Evolutionary conservation across 306 rosid species (phyloP).

Genomic region (Quillaja saponaria): DNA sequence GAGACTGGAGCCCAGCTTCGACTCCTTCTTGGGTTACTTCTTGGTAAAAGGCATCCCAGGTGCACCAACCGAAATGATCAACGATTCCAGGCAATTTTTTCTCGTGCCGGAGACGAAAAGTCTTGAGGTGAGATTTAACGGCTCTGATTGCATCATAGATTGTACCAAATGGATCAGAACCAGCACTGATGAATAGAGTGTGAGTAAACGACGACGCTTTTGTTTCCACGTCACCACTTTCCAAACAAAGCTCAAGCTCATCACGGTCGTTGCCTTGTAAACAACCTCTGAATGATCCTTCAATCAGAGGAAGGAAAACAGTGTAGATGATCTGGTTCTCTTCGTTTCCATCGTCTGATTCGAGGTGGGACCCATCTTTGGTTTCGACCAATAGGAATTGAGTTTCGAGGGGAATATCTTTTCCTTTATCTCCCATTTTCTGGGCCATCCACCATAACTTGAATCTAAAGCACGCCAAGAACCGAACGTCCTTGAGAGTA

Average conservation of each 20-base stretch:
- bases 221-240: constrained; percentile 73
- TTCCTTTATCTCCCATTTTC: constrained; percentile 76
- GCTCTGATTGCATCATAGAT: constrained; percentile 58
- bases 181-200: constrained; percentile 57
- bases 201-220: constrained; percentile 66
- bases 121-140: constrained; percentile 55
- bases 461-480: constrained; percentile 84
- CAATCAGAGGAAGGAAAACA: constrained; percentile 72
- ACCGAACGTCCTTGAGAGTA: constrained; percentile 52
- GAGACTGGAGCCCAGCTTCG: constrained; percentile 59
- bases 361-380: constrained; percentile 69
- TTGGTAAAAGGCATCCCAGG: constrained; percentile 92
- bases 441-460: constrained; percentile 99
- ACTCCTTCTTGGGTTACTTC: constrained; percentile 88
- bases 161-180: constrained; percentile 68
- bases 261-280: constrained; percentile 65
- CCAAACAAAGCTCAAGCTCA: constrained; percentile 72
- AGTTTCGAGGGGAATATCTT: constrained; percentile 77
- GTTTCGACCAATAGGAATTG: constrained; percentile 78
- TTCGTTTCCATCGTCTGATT: constrained; percentile 42
- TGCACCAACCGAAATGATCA: constrained; percentile 88
- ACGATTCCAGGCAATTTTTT: constrained; percentile 75
- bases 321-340: constrained; percentile 59
- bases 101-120: constrained; percentile 79
- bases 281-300: constrained; percentile 75